These are phyloP conservation scores for Buddleja alternifolia DNA, from an alignment of 257 asterid genomes.

Conservation along the genomic window DNA sequence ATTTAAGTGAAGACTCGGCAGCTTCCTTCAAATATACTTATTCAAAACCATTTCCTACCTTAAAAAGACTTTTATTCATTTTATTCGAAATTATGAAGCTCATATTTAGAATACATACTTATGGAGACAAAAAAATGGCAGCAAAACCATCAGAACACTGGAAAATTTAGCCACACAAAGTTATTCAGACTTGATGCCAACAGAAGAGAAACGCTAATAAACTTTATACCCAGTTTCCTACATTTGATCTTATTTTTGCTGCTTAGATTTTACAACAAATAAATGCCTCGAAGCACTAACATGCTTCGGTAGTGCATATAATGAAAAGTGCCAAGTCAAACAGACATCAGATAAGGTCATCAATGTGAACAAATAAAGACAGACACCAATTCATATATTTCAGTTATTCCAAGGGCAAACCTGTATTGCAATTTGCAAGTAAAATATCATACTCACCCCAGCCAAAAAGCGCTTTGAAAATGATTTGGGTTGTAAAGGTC, in stretches of 20 bases:
- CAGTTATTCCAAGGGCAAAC: neutral
- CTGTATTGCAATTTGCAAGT: neutral
- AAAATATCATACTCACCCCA: conserved; percentile 71
- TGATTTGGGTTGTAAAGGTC: conserved; percentile 82
- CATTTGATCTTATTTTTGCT: neutral
- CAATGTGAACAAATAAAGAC: neutral
- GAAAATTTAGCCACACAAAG: neutral
- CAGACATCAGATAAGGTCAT: neutral
- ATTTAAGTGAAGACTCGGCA: neutral
- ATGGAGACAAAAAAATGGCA: too few species aligned
- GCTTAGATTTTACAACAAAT: conserved; percentile 18
- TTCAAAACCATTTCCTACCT: neutral
- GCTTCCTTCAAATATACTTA: neutral
- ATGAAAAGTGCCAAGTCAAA: neutral
- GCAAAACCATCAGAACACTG: neutral
- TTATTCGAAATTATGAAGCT: neutral
- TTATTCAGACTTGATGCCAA: neutral
- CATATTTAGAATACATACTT: too few species aligned
- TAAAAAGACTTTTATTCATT: neutral
- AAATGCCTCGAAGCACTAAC: neutral
- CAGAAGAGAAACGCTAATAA: neutral
- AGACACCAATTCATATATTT: neutral
- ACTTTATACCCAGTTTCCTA: neutral
- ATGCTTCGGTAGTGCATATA: neutral
- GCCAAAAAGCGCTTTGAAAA: conserved; percentile 85